These are phyloP conservation scores for Linnemannia schmuckeri DNA, from an alignment of 192 early-diverging fungal genomes.

Conservation along the genomic window DNA sequence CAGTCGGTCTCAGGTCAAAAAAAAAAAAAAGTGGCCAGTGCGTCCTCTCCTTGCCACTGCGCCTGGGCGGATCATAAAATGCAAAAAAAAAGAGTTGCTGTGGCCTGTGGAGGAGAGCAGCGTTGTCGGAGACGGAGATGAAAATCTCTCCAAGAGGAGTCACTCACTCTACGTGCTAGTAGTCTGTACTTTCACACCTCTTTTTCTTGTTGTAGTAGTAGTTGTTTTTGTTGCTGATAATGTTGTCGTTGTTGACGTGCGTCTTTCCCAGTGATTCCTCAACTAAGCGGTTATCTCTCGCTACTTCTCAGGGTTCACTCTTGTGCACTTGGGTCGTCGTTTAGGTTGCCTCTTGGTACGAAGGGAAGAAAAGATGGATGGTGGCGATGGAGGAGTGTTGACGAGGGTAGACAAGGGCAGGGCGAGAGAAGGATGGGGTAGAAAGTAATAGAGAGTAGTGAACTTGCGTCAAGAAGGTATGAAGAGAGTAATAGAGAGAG, in stretches of 20 bases:
- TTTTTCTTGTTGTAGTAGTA: neutral
- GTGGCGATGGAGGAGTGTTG: neutral
- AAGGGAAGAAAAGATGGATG: neutral
- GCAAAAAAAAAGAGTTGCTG: neutral
- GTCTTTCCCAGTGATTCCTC: neutral
- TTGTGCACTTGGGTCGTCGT: neutral
- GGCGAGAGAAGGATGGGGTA: neutral
- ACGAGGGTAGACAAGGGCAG: neutral
- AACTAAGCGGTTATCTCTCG: neutral
- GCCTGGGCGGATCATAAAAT: neutral
- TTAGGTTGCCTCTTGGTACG: neutral
- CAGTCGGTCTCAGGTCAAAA: neutral
- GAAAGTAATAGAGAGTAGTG: neutral
- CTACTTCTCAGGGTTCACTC: neutral
- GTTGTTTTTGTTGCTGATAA: too few species aligned
- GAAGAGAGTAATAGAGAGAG: neutral
- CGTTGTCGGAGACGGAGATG: neutral
- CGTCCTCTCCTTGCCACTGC: neutral
- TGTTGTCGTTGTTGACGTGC: neutral
- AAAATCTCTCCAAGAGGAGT: neutral
- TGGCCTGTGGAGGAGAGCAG: neutral
- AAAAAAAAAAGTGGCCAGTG: neutral
- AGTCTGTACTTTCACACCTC: neutral
- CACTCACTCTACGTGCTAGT: constrained; percentile 1
- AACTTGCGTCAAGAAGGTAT: neutral